A percentile compares a stretch with the other conserved stretches of the same genome.
Conservation (phyloP, 73 alveolate genomes). For the Tetrahymena elliotti region DNA sequence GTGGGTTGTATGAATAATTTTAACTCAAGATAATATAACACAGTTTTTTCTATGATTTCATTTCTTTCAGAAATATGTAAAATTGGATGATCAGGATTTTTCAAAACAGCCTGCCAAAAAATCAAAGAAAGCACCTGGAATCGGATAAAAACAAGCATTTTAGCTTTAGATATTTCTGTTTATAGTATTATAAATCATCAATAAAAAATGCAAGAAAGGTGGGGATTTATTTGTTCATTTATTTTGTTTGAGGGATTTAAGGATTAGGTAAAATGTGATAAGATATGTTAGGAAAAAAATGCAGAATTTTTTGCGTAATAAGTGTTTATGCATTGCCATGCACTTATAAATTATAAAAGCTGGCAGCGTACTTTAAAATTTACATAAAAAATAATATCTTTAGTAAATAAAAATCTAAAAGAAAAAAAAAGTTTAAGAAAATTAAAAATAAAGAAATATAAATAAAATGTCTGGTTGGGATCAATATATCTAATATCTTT, state of each 20-base stretch:
- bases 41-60: neutral
- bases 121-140: neutral
- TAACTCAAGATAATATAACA: neutral
- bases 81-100: neutral
- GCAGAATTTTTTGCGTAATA: neutral
- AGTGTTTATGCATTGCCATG: neutral
- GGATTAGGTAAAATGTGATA: neutral
- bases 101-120: neutral
- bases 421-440: neutral
- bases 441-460: neutral
- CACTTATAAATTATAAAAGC: neutral
- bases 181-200: neutral
- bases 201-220: neutral
- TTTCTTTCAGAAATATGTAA: neutral
- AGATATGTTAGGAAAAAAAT: neutral
- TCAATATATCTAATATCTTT: neutral
- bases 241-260: no score
- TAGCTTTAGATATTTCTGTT: neutral
- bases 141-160: neutral
- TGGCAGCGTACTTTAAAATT: neutral
- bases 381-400: neutral
- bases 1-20: neutral
- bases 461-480: neutral
- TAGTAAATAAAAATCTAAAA: neutral
- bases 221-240: neutral